Base-by-base conservation (phyloP, 2,329 filamentous ascomycete genomes). In the Huntiella abstrusa region DNA sequence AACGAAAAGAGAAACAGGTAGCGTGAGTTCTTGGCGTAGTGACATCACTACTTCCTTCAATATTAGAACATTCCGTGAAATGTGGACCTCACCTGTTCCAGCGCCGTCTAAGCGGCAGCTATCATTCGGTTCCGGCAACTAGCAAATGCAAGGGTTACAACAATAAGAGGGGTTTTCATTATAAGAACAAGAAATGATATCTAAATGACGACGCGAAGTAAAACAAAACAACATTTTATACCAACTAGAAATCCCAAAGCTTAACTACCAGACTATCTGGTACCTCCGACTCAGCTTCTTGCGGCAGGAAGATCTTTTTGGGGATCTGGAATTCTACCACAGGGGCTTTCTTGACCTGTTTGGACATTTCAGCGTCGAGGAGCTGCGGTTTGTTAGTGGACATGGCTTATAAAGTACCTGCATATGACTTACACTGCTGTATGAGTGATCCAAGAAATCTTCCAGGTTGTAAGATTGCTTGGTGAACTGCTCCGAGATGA, bases 381-480 rank as follows among this genome's bases (percentile, higher is more conserved):
- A 98, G 75, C 79, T 84, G 37, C 8, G 43, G 43, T 13, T 12
- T 22, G n/a, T 39, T 34, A 12, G 17, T 32, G 15, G 11, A 12
- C 1, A 5, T 12, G 6, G 12, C 6, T 33, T 15, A 16, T 33
- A 2, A 8, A 16, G 13, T 16, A 10, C 15, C 33, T 12, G 5
- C 6, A 28, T 33, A 22, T 10, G 4, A 71, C 73, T 70, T 71
- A 80, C 79, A 58, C 76, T 83, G 55, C 69, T 74, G 62, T 96
- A 98, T 0, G 84, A 88, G 60, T 96, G 86, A 58, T 98, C 91
- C 41, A 96, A 64, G 62, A 98, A 98, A 58, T 98, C 91, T 58
- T 98, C 91, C n/a, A 95, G 64, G 55, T 86, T 91, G 62, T 96
- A 98, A 2, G 80, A 73, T 54, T 86, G 79, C 64, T 98, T 98